Conservation (phyloP, 345 rosid genomes). For the Cardamine resedifolia region DNA sequence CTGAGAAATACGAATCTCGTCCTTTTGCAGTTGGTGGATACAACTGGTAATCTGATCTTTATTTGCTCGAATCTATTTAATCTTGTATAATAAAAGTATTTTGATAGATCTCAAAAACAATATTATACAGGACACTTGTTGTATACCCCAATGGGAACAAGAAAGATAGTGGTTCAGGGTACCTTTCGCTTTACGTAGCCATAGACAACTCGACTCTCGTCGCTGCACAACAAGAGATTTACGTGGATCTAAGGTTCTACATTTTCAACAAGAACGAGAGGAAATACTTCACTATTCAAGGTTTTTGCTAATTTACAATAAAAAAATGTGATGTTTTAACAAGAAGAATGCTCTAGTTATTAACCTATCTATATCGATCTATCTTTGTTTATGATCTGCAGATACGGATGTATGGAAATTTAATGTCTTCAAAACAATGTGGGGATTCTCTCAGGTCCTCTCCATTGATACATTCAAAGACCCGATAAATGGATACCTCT, state of each 20-base stretch:
- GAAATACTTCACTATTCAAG: slow-evolving; percentile 35
- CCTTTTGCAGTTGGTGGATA: slow-evolving; percentile 20
- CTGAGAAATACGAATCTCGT: neutral
- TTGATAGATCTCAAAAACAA: neutral
- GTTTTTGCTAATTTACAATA: neutral
- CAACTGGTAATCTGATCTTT: slow-evolving; percentile 1
- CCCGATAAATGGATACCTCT: slow-evolving; percentile 19
- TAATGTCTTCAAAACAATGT: slow-evolving; percentile 14
- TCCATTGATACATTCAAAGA: slow-evolving; percentile 10
- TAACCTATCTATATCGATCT: neutral
- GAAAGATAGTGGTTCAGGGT: slow-evolving; percentile 17
- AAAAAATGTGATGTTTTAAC: neutral
- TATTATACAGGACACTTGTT: slow-evolving; percentile 12
- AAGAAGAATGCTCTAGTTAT: too few relatives aligned
- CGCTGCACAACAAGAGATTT: slow-evolving; percentile 6
- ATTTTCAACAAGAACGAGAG: slow-evolving; percentile 21
- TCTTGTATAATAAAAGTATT: too few relatives aligned
- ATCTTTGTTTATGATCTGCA: neutral
- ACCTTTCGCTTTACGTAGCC: slow-evolving; percentile 32
- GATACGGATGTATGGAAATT: slow-evolving; percentile 22
- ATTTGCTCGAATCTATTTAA: neutral
- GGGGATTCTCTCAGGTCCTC: slow-evolving; percentile 23
- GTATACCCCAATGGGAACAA: slow-evolving; percentile 32
- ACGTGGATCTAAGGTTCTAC: slow-evolving; percentile 33
- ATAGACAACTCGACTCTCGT: slow-evolving; percentile 15